These are phyloP conservation scores for Trichosporon sp. DNA, from an alignment of 1,284 basidiomycete species.

Conservation along the genomic window DNA sequence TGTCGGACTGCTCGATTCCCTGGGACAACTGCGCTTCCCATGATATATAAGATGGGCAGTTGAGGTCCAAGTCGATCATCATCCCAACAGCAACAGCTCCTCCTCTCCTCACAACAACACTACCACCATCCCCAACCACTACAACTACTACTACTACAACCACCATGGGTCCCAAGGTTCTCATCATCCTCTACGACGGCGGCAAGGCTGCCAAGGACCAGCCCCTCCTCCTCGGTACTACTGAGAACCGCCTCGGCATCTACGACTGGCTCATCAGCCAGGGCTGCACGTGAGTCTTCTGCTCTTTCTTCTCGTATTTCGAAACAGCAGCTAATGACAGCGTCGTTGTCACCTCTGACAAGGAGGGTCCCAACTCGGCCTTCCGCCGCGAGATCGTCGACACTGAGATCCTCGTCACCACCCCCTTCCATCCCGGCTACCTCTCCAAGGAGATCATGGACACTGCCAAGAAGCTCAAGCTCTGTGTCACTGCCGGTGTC, in stretches of 20 bases:
- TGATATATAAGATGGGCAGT: background rate
- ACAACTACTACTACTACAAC: background rate
- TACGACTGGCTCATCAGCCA: slow-evolving; percentile 63
- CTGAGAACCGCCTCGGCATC: slow-evolving; percentile 83
- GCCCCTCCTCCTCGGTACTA: slow-evolving; percentile 66
- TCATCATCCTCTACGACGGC: slow-evolving; percentile 61
- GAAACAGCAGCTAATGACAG: slow-evolving; percentile 33
- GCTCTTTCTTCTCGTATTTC: too few relatives aligned
- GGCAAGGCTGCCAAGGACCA: background rate
- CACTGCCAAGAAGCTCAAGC: slow-evolving; percentile 82
- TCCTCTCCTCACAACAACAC: too few relatives aligned
- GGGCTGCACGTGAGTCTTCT: slow-evolving; percentile 74
- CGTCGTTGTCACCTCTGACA: slow-evolving; percentile 64
- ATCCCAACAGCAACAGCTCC: background rate
- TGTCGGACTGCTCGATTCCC: too few relatives aligned
- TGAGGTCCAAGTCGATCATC: background rate
- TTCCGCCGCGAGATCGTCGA: slow-evolving; percentile 53
- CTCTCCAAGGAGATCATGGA: slow-evolving; percentile 71
- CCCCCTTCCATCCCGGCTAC: slow-evolving; percentile 84
- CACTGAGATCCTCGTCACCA: slow-evolving; percentile 61
- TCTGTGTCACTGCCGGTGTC: slow-evolving; percentile 90
- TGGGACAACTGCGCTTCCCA: background rate
- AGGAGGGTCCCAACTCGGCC: slow-evolving; percentile 76
- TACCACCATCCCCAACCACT: too few relatives aligned
- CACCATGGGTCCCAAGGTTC: slow-evolving; percentile 53